Evolutionary conservation across 345 rosid genomes (phyloP).

Genomic region (Euphorbia tirucalli): DNA sequence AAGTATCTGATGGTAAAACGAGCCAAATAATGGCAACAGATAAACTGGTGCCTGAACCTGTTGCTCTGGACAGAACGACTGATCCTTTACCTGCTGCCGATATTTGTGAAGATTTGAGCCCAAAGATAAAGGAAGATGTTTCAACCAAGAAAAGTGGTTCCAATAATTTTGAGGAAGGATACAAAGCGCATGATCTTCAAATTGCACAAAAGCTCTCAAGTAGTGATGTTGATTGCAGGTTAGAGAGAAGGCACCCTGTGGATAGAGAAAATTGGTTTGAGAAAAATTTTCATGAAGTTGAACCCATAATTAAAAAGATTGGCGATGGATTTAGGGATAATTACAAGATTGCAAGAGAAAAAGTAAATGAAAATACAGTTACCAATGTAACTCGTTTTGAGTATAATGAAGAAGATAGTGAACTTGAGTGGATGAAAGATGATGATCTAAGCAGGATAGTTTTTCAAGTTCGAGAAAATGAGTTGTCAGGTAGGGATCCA

Average conservation of each 20-base stretch:
- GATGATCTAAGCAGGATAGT: slow-evolving; percentile 74
- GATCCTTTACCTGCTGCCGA: slow-evolving; percentile 27
- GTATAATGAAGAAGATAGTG: slow-evolving; percentile 47
- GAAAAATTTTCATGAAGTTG: slow-evolving; percentile 60
- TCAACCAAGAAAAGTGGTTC: slow-evolving; percentile 26
- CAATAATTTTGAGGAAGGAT: slow-evolving; percentile 24
- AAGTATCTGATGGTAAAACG: slow-evolving; percentile 19
- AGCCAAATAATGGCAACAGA: slow-evolving; percentile 25
- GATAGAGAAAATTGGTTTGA: slow-evolving; percentile 60
- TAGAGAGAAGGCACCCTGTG: slow-evolving; percentile 28
- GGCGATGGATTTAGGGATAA: slow-evolving; percentile 73
- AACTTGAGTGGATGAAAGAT: slow-evolving; percentile 89
- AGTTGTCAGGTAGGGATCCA: slow-evolving; percentile 79
- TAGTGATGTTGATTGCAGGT: slow-evolving; percentile 16
- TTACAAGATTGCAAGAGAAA: slow-evolving; percentile 64
- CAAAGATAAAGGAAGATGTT: slow-evolving; percentile 24
- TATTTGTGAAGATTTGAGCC: slow-evolving; percentile 23
- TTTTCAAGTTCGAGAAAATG: slow-evolving; percentile 86
- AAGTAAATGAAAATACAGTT: slow-evolving; percentile 32
- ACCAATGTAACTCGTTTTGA: slow-evolving; percentile 44
- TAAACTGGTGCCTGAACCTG: slow-evolving; percentile 15
- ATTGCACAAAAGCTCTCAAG: slow-evolving; percentile 15
- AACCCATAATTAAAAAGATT: slow-evolving; percentile 64
- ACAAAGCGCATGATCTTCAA: slow-evolving; percentile 22
- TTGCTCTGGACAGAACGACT: slow-evolving; percentile 21